Evolutionary conservation across 2,329 filamentous ascomycete species (phyloP).

Genomic region (Aspergillus tubingensis): DNA sequence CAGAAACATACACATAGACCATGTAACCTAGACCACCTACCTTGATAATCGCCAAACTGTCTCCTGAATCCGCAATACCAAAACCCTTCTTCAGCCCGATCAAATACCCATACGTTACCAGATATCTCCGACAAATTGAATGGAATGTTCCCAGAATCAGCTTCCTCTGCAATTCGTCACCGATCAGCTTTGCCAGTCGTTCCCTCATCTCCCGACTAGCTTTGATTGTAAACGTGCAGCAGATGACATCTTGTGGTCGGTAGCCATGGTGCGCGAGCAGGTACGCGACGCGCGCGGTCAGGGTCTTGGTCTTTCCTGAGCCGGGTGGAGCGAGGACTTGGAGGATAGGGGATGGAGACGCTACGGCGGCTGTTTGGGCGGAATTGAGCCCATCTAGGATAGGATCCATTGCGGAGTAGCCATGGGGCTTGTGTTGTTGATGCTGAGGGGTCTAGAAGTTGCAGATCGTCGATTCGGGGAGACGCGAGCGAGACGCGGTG

Average conservation of each 20-base stretch:
- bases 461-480: background rate
- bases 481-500: background rate
- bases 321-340: conserved; percentile 66
- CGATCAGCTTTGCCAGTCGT: conserved; percentile 78
- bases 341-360: conserved; percentile 60
- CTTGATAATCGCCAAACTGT: conserved; percentile 76
- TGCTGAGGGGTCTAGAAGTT: background rate
- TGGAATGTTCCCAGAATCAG: conserved; percentile 93
- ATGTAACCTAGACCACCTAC: conserved; percentile 24
- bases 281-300: conserved; percentile 90
- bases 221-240: conserved; percentile 97
- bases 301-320: conserved; percentile 90
- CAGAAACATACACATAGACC: background rate
- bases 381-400: conserved; percentile 65
- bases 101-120: conserved; percentile 78
- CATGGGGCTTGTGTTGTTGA: background rate
- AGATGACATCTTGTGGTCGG: conserved; percentile 83
- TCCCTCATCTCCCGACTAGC: conserved; percentile 92
- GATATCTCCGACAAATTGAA: conserved; percentile 82
- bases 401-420: conserved; percentile 33
- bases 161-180: conserved; percentile 70
- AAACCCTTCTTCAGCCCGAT: conserved; percentile 84
- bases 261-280: conserved; percentile 72
- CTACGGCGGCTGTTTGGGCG: conserved; percentile 65
- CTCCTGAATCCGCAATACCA: conserved; percentile 82